Percentiles rank a stretch among this genome's conserved stretches.
phyloP scores from a whole-genome alignment of 805 yeast genomes.

The Ogataea populi-albae region DNA sequence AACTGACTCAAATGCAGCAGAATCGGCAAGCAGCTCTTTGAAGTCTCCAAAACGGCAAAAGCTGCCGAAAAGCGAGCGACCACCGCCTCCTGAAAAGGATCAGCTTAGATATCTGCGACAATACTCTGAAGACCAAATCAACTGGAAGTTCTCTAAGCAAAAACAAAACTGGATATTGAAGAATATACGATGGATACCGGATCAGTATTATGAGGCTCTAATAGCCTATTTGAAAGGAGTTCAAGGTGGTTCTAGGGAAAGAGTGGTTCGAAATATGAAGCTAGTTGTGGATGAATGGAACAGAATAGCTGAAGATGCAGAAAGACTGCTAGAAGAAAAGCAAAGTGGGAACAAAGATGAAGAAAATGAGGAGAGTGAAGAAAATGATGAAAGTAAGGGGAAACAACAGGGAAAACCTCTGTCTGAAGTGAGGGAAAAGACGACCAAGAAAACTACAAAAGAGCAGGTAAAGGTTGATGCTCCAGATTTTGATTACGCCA shows the following conservation, averaged over 20 bases:
- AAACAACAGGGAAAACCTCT: constrained; percentile 14
- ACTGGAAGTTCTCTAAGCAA: constrained; percentile 85
- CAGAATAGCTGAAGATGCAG: constrained; percentile 40
- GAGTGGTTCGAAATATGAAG: constrained; percentile 51
- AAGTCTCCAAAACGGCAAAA: constrained; percentile 71
- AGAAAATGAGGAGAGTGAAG: constrained; percentile 15
- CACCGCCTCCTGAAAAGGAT: constrained; percentile 74
- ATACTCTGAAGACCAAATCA: constrained; percentile 50
- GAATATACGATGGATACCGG: constrained; percentile 53
- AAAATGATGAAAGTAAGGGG: constrained; percentile 14
- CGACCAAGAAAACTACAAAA: constrained; percentile 21
- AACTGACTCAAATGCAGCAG: constrained; percentile 32
- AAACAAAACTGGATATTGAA: constrained; percentile 83
- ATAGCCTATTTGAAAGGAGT: constrained; percentile 53
- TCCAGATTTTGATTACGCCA: constrained; percentile 39
- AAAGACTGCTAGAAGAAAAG: constrained; percentile 36
- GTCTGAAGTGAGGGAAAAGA: constrained; percentile 17
- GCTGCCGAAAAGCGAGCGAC: constrained; percentile 63
- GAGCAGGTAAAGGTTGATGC: constrained; percentile 5
- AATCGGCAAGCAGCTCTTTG: no score
- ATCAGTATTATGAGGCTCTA: constrained; percentile 50
- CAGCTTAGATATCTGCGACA: constrained; percentile 64
- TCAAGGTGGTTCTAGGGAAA: constrained; percentile 66
- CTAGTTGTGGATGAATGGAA: constrained; percentile 57
- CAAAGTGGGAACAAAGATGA: constrained; percentile 14